phyloP scores from a whole-genome alignment of 2,329 filamentous ascomycete species.

The Fonsecaea multimorphosa region DNA sequence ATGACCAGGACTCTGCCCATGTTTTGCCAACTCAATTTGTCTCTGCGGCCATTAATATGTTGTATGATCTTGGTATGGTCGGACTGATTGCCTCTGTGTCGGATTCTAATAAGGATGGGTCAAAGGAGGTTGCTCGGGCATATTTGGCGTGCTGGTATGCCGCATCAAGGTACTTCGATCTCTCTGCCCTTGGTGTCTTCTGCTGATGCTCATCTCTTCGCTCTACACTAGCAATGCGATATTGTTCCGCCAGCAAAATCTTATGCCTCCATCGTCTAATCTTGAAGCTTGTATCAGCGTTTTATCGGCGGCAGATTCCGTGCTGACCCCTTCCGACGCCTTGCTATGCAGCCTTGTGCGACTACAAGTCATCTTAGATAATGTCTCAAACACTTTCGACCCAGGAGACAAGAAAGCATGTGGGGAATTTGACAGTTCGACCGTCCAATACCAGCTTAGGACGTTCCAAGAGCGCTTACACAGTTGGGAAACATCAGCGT shows the following conservation, averaged over 20 bases:
- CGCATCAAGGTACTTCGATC: slow-evolving; percentile 46
- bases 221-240: slow-evolving; percentile 11
- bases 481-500: slow-evolving; percentile 26
- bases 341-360: slow-evolving; percentile 15
- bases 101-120: slow-evolving; percentile 30
- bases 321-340: neutral
- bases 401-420: neutral
- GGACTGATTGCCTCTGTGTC: slow-evolving; percentile 37
- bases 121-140: slow-evolving; percentile 11
- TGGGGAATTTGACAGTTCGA: slow-evolving; percentile 7
- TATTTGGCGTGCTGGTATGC: slow-evolving; percentile 24
- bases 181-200: slow-evolving; percentile 37
- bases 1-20: neutral
- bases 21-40: slow-evolving; percentile 13
- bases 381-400: slow-evolving; percentile 15
- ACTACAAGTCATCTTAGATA: slow-evolving; percentile 16
- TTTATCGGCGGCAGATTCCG: neutral
- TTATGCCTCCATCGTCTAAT: neutral
- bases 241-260: slow-evolving; percentile 15
- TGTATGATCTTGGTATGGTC: slow-evolving; percentile 12
- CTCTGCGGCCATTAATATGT: slow-evolving; percentile 19
- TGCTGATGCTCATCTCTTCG: neutral
- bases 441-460: slow-evolving; percentile 9
- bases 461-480: slow-evolving; percentile 14
- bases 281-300: slow-evolving; percentile 3